These are phyloP conservation scores for Yarrowia phangngaensis DNA, from an alignment of 805 yeast species.

Conservation along the genomic window DNA sequence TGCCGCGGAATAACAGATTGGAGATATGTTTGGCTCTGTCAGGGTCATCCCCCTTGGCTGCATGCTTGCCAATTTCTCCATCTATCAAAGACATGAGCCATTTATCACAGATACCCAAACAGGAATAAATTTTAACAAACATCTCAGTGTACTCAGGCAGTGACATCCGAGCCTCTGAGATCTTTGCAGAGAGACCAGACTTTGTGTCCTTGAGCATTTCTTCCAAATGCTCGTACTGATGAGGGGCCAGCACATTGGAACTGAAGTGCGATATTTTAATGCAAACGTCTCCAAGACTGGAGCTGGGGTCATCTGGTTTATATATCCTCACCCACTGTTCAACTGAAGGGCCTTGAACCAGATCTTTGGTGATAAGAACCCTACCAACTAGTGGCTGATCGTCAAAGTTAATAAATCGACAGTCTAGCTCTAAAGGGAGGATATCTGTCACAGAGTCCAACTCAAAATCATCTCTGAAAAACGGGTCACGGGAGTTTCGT, in stretches of 20 bases:
- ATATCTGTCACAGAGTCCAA: slow-evolving; percentile 10
- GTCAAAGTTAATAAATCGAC: slow-evolving; percentile 18
- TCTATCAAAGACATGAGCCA: slow-evolving; percentile 73
- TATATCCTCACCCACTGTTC: slow-evolving; percentile 22
- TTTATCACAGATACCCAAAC: slow-evolving; percentile 59
- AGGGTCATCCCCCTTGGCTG: neutral
- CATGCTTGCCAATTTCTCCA: slow-evolving; percentile 49
- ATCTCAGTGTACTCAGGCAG: slow-evolving; percentile 38
- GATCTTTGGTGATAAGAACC: slow-evolving; percentile 7
- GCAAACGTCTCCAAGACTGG: slow-evolving; percentile 47
- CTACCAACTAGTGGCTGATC: slow-evolving; percentile 15
- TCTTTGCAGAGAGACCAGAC: neutral
- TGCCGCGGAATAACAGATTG: slow-evolving; percentile 73
- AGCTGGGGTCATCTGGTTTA: slow-evolving; percentile 40
- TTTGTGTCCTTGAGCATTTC: slow-evolving; percentile 46
- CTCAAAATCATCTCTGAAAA: slow-evolving; percentile 19
- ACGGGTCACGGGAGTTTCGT: slow-evolving; percentile 16
- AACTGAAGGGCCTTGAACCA: slow-evolving; percentile 14
- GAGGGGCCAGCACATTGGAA: slow-evolving; percentile 47
- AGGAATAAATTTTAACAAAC: slow-evolving; percentile 69
- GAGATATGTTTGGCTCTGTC: slow-evolving; percentile 5
- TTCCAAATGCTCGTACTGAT: slow-evolving; percentile 59
- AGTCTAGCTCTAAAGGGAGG: slow-evolving; percentile 6
- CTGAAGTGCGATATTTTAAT: slow-evolving; percentile 33
- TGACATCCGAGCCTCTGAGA: slow-evolving; percentile 8